Evolutionary conservation across 2,329 filamentous ascomycete species (phyloP), one percentile per base, ranked within the genome.

Genomic region (Exophiala xenobiotica): DNA sequence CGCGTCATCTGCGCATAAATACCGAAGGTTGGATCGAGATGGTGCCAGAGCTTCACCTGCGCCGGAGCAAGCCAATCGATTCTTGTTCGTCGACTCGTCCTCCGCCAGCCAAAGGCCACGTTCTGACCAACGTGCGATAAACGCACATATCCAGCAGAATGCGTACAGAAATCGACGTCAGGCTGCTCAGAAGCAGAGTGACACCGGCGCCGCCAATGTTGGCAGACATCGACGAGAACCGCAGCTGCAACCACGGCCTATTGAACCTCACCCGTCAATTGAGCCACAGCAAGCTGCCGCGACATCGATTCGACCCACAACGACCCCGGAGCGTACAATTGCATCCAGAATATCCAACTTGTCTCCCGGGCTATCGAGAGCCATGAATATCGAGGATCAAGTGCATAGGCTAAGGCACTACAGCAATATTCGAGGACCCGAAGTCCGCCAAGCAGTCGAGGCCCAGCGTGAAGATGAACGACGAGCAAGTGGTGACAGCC

Each of bases 41-140:
- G 45, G 44, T 24, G 29, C 27, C 38, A 53, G 50, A 48, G 16
- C 45, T 24, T 26, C 38, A 31, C 29, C 50, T 19, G 23, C 12
- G 12, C 26, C 38, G 7, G 50, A 48, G 7, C 44, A 53, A 20
- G 26, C 12, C 19, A 48, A n/a, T 33, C 50, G 50, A 19, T 53
- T 53, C 39, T 31, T 53, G 38, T 53, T 53, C 24, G 50, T 53
- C 27, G 50, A 53, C 50, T 53, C 50, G 23, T 53, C 50, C 16
- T 48, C 50, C 7, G 35, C 20, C 19, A 44, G 44, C 6, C 44
- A 47, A 33, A 43, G 50, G 48, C 44, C 44, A 29, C 50, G 50
- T 43, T 53, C 50, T 29, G 50, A 53, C 18, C 50, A 53, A 33
- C 50, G 50, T 16, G 50, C 50, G 8, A 53, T 53, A 14, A 53